phyloP scores from a whole-genome alignment of 2,329 filamentous ascomycete species.

The Neofusicoccum ribis region DNA sequence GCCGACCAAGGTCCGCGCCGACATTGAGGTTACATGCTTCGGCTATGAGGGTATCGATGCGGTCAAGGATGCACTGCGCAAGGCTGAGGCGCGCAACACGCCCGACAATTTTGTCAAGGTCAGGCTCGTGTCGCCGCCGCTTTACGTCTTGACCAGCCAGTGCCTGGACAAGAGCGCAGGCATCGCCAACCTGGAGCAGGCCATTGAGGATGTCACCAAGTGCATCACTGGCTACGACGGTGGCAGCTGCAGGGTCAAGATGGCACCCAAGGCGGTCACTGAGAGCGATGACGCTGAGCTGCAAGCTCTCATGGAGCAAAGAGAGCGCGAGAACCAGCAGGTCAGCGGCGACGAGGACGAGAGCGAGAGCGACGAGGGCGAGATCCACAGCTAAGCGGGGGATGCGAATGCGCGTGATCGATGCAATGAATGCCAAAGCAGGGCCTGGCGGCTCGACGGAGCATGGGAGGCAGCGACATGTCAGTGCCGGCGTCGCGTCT shows the following conservation, averaged over 20 bases:
- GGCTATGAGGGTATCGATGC: constrained; percentile 98
- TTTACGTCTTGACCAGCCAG: constrained; percentile 94
- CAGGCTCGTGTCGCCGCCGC: constrained; percentile 93
- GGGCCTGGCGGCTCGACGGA: not conserved
- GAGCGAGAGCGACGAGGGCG: constrained; percentile 91
- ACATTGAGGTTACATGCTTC: constrained; percentile 70
- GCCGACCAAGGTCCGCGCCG: constrained; percentile 97
- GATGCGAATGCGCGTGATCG: not conserved
- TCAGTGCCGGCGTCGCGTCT: not conserved
- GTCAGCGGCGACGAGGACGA: constrained; percentile 96
- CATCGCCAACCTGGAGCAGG: constrained; percentile 80
- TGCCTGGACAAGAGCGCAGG: constrained; percentile 90
- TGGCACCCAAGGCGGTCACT: constrained; percentile 98
- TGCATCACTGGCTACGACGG: constrained; percentile 72
- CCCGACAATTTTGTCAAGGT: constrained; percentile 95
- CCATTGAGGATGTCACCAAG: constrained; percentile 81
- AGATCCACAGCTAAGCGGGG: constrained; percentile 36
- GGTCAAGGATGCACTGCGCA: constrained; percentile 88
- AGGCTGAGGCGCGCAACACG: constrained; percentile 90
- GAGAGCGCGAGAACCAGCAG: constrained; percentile 95
- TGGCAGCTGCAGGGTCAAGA: constrained; percentile 85
- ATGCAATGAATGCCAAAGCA: not conserved
- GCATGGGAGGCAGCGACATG: not conserved
- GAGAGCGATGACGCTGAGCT: constrained; percentile 97
- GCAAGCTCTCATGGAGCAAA: constrained; percentile 98